Evolutionary conservation across 345 rosid species (phyloP), one percentile per base, ranked within the genome.

Genomic region (Salix udensis): DNA sequence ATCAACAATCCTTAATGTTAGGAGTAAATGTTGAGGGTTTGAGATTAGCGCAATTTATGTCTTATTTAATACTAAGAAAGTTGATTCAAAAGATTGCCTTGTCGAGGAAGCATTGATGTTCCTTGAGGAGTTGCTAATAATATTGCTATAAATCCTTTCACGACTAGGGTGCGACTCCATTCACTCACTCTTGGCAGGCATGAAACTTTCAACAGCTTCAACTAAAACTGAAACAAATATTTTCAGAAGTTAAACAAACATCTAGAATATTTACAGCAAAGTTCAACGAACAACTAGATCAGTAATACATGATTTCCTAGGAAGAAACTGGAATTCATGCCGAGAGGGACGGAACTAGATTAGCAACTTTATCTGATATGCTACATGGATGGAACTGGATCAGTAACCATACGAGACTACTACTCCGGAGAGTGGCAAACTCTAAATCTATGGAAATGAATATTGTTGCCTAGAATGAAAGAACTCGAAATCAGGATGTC

Each of bases 401-500:
- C 50, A 4, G 50, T 13, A 44, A 13, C 50, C 16, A 62, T 4
- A 10, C 12, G 67, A 28, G 67, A 5, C 37, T 16, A 16, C 23
- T 58, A 7, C 62, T 9, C 12, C 44, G 44, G n/a, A 0, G 14
- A 44, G 50, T 13, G 50, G 16, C 50, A 13, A 44, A 11, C 16
- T 11, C 50, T 13, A 13, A 11, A 13, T 7, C 62, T 55, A 55
- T 0, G 23, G 62, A 55, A 55, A 28, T 55, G 62, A 55, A n/a
- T 75, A 78, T 4, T 61, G 66, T 76, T 74, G 72, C 73, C 90
- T 87, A 5, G 88, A 84, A 67, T 76, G 60, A 76, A 88, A 88
- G 77, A 87, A 88, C 82, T 84, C 89, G 3, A 77, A 87, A 80
- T 88, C 92, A 10, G 90, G 85, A 60, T 88, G 92, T 66, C 77